These are phyloP conservation scores for Purshia tridentata DNA, from an alignment of 306 rosid species.

Conservation along the genomic window DNA sequence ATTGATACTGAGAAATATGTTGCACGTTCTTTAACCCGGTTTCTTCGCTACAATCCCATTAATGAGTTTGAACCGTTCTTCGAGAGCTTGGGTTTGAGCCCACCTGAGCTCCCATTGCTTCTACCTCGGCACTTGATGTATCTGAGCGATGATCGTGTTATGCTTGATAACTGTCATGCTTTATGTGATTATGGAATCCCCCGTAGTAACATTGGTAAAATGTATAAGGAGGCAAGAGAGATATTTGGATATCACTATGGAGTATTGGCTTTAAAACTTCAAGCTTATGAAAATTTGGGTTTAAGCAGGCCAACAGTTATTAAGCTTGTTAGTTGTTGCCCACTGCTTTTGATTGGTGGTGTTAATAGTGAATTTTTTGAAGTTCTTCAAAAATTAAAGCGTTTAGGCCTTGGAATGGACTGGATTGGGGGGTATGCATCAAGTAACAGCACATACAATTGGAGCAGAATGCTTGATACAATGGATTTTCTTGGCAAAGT, in stretches of 20 bases:
- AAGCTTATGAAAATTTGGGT: constrained; percentile 62
- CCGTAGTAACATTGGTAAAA: constrained; percentile 51
- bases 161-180: constrained; percentile 57
- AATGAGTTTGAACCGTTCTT: constrained; percentile 85
- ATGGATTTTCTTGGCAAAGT: constrained; percentile 48
- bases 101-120: constrained; percentile 39
- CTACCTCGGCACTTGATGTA: constrained; percentile 53
- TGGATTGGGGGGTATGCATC: constrained; percentile 62
- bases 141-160: constrained; percentile 50
- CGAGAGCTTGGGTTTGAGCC: constrained; percentile 68
- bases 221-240: constrained; percentile 63
- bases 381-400: constrained; percentile 52
- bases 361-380: constrained; percentile 36
- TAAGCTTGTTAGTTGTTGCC: constrained; percentile 65
- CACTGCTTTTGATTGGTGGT: constrained; percentile 58
- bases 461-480: constrained; percentile 62
- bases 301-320: constrained; percentile 49
- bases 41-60: constrained; percentile 60
- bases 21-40: constrained; percentile 40
- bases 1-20: constrained; percentile 37
- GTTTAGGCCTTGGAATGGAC: constrained; percentile 49
- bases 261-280: constrained; percentile 46
- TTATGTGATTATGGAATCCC: constrained; percentile 64
- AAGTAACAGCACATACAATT: constrained; percentile 40
- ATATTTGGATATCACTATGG: constrained; percentile 52